Evolutionary conservation across 352 stramenopile genomes (phyloP).

Genomic region (Phytophthora foliorum): DNA sequence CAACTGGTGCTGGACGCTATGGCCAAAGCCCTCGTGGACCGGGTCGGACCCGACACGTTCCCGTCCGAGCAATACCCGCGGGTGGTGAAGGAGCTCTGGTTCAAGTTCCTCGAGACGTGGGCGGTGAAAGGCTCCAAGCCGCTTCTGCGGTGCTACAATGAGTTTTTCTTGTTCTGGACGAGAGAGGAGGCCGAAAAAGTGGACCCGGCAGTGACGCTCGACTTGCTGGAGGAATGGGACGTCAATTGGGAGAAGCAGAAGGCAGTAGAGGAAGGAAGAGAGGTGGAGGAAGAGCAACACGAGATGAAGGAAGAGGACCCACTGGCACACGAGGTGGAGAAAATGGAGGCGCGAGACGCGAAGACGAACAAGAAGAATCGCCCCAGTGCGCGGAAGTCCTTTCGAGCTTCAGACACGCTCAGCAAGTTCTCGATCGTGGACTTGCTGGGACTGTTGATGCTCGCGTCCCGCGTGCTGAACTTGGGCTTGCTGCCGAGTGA

Average conservation of each 20-base stretch:
- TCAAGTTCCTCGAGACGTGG: conserved; percentile 75
- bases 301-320: conserved; percentile 5
- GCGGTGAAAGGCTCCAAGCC: conserved; percentile 62
- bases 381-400: no score
- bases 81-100: conserved; percentile 73
- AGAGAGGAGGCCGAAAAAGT: conserved; percentile 47
- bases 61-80: conserved; percentile 51
- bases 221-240: conserved; percentile 83
- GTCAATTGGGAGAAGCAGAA: conserved; percentile 47
- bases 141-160: conserved; percentile 77
- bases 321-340: not conserved
- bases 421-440: conserved; percentile 65
- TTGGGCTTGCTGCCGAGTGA: conserved; percentile 69
- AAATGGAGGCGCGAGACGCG: not conserved
- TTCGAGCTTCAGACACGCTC: conserved; percentile 23
- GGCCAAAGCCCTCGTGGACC: conserved; percentile 52
- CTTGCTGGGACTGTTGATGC: conserved; percentile 66
- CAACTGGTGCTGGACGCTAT: conserved; percentile 71
- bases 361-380: not conserved
- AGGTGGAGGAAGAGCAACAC: conserved; percentile 1
- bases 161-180: conserved; percentile 60
- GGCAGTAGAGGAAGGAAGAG: conserved; percentile 25
- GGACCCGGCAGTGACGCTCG: conserved; percentile 61
- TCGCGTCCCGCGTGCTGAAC: conserved; percentile 74
- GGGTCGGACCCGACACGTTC: conserved; percentile 47